Evolutionary conservation across 192 early-diverging fungal genomes (phyloP).

Genomic region (Gryganskiella cystojenkinii): DNA sequence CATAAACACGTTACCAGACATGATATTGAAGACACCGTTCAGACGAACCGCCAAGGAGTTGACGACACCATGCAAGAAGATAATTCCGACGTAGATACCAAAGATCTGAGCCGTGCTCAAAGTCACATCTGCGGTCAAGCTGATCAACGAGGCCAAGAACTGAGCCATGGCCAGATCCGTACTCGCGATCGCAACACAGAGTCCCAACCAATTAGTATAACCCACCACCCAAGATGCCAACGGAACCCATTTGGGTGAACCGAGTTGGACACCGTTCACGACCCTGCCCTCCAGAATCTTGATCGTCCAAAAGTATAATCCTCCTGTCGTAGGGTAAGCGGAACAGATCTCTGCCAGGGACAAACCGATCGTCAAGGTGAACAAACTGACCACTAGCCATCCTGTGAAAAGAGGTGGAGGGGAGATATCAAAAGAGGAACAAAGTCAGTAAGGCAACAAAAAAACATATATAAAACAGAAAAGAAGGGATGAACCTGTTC

Average conservation of each 20-base stretch:
- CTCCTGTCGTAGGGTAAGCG: slow-evolving; percentile 62
- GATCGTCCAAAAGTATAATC: slow-evolving; percentile 65
- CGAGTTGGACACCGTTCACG: slow-evolving; percentile 48
- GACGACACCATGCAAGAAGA: slow-evolving; percentile 62
- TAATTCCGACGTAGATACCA: slow-evolving; percentile 61
- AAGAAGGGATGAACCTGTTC: background rate
- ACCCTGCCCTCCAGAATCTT: slow-evolving; percentile 43
- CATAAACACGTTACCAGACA: slow-evolving; percentile 53
- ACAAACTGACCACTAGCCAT: slow-evolving; percentile 60
- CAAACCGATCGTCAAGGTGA: slow-evolving; percentile 57
- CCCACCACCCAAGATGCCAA: slow-evolving; percentile 65
- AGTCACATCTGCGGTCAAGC: slow-evolving; percentile 46
- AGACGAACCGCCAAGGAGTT: slow-evolving; percentile 58
- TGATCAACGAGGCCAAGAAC: slow-evolving; percentile 57
- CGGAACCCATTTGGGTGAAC: slow-evolving; percentile 58
- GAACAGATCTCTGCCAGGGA: slow-evolving; percentile 66
- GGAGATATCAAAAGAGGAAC: background rate
- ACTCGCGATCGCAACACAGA: slow-evolving; percentile 59
- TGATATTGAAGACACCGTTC: slow-evolving; percentile 60
- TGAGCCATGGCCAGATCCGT: slow-evolving; percentile 62
- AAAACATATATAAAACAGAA: background rate
- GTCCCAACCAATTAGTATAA: slow-evolving; percentile 63
- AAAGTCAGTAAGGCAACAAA: background rate
- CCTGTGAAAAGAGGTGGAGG: slow-evolving; percentile 27
- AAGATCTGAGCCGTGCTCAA: slow-evolving; percentile 58